Percentiles rank a stretch among this genome's conserved stretches.
Evolutionary conservation across 495 filamentous ascomycete genomes (phyloP).

Genomic region (Annulohypoxylon stygium): DNA sequence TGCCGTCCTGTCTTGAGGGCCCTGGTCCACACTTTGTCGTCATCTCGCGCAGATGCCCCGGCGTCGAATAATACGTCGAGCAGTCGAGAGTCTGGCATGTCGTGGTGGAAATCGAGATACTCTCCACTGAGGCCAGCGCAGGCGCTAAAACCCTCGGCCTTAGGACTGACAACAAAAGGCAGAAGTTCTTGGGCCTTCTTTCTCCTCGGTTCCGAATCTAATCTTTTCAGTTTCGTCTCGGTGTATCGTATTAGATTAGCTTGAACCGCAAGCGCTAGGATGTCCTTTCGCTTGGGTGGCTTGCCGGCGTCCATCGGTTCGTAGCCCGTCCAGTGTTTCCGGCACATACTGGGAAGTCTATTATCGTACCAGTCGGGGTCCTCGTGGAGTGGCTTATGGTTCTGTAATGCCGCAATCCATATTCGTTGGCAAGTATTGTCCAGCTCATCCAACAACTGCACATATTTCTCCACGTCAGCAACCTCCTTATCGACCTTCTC

Average conservation of each 20-base stretch:
- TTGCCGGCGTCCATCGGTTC: conserved; percentile 55
- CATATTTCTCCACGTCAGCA: conserved; percentile 40
- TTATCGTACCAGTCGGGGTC: conserved; percentile 51
- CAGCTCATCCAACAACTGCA: conserved; percentile 47
- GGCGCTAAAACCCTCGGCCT: conserved; percentile 50
- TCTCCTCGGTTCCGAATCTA: conserved; percentile 30
- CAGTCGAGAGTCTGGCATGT: conserved; percentile 50
- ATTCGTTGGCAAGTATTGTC: conserved; percentile 47
- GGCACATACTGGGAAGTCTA: conserved; percentile 38
- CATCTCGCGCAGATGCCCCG: conserved; percentile 38
- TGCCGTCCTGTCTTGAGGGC: conserved; percentile 49
- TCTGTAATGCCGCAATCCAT: conserved; percentile 47
- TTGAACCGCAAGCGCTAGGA: conserved; percentile 49
- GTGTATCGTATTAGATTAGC: conserved; percentile 50
- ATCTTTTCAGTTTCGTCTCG: conserved; percentile 29
- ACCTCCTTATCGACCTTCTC: conserved; percentile 46
- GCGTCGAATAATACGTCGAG: conserved; percentile 47
- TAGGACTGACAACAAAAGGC: conserved; percentile 46
- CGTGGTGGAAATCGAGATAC: conserved; percentile 53
- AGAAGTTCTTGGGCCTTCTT: conserved; percentile 51
- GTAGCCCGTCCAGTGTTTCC: conserved; percentile 50
- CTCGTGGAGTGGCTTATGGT: conserved; percentile 50
- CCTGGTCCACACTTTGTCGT: conserved; percentile 40
- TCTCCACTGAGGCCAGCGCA: conserved; percentile 49
- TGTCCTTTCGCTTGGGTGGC: conserved; percentile 51